phyloP scores from a whole-genome alignment of 148 eudicot genomes.

The Rhododendron mucronatum region DNA sequence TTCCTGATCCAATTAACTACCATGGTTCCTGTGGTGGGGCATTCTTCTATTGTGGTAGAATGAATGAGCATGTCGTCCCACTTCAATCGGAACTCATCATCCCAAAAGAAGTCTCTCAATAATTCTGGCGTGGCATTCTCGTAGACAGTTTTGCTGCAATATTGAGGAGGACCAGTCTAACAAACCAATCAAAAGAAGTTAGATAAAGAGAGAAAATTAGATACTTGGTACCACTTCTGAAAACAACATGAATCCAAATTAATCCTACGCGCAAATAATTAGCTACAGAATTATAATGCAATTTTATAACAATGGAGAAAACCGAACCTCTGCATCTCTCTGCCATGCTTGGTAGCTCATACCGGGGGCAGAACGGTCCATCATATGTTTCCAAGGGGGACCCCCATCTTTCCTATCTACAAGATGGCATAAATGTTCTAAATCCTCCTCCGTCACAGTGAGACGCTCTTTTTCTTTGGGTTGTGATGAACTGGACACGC shows the following conservation, averaged over 20 bases:
- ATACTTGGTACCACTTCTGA: not conserved
- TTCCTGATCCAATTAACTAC: slow-evolving; percentile 86
- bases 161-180: slow-evolving; percentile 93
- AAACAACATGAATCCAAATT: not conserved
- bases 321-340: slow-evolving; percentile 65
- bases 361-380: slow-evolving; percentile 67
- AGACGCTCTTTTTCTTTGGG: slow-evolving; percentile 29
- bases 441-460: slow-evolving; percentile 50
- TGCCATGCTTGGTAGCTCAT: slow-evolving; percentile 96
- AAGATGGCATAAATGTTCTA: slow-evolving; percentile 54
- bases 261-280: not conserved
- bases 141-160: slow-evolving; percentile 81
- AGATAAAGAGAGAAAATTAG: not conserved
- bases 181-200: slow-evolving; percentile 18
- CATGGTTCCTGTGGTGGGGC: slow-evolving; percentile 78
- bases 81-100: slow-evolving; percentile 77
- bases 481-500: slow-evolving; percentile 42
- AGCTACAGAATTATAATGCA: not conserved
- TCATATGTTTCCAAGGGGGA: slow-evolving; percentile 83
- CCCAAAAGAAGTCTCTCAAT: slow-evolving; percentile 97
- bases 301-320: not conserved
- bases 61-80: slow-evolving; percentile 91
- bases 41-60: slow-evolving; percentile 57
- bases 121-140: slow-evolving; percentile 93
- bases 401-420: slow-evolving; percentile 92